Base-by-base conservation (phyloP, 192 early-diverging fungal species). In the Pilaira anomala region DNA sequence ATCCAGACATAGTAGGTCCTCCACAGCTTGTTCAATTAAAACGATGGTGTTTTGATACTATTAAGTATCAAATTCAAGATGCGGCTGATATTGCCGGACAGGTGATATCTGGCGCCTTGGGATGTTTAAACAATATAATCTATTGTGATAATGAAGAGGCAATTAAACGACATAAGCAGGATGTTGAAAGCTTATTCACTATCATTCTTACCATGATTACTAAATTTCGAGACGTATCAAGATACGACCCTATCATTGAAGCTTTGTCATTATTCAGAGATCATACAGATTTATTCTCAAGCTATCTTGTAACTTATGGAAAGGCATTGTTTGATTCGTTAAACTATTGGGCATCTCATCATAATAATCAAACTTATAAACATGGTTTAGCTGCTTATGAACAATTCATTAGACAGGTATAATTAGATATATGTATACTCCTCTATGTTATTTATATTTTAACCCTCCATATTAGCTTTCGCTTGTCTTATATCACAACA, bases 341-440 rank as follows among this genome's bases (percentile, higher is more conserved):
- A 61, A 0, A 60, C 33, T 0, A 65, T 75, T 13, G 76, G 73
- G 26, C 60, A 74, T 19, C 76, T 5, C 33, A 78, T 51, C 40
- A 69, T 26, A 68, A 79, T 44, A 24, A 30, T 50, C 60, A 66
- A 24, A 62, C 79, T 66, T 61, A 57, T 30, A 70, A 66, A 25
- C 45, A 60, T 9, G 79, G 65, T 39, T 73, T 68, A 46, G 51
- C 65, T 2, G 69, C 76, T 0, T 42, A 78, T 66, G 76, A 78
- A 39, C 55, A 59, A 3, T 65, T 76, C 45, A 53, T 73, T 26
- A 73, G 73, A 63, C 48, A 73, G 59, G 75, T 65, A 68, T 9
- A 6, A 36, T 36, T 9, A 9, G 33, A 6, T 36, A 36, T 9
- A 36, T 5, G 33, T 25, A 26, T 24, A 14, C n/a, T n/a, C 7